Evolutionary conservation across 768 basidiomycete genomes (phyloP).

Genomic region (Boletus reticuloceps): DNA sequence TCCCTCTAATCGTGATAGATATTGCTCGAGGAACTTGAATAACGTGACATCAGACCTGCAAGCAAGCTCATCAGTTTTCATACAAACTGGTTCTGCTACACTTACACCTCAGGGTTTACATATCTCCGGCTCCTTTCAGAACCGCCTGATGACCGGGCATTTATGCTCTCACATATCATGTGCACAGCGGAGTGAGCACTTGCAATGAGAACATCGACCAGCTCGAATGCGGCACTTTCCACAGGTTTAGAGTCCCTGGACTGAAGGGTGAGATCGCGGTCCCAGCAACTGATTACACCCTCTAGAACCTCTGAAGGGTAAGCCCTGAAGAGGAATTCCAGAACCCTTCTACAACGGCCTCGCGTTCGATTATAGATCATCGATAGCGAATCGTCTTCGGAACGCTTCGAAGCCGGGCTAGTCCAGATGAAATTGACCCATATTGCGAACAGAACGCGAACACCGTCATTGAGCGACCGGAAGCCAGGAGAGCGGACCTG

Average conservation of each 20-base stretch:
- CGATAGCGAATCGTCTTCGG: constrained; percentile 65
- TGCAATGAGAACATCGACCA: constrained; percentile 78
- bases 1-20: constrained; percentile 79
- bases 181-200: constrained; percentile 87
- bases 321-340: constrained; percentile 84
- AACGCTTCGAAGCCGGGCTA: constrained; percentile 41
- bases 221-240: constrained; percentile 65
- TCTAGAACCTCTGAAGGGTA: constrained; percentile 82
- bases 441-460: constrained; percentile 72
- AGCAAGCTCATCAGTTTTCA: constrained; percentile 2
- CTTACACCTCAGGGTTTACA: constrained; percentile 67
- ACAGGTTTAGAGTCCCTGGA: constrained; percentile 37
- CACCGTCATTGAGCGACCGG: constrained; percentile 74
- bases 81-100: constrained; percentile 2
- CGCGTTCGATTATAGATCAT: constrained; percentile 67
- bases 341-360: constrained; percentile 67
- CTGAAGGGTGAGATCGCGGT: constrained; percentile 49
- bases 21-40: constrained; percentile 89
- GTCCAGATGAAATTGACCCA: constrained; percentile 66
- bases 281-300: constrained; percentile 82
- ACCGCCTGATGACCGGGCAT: constrained; percentile 50
- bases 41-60: constrained; percentile 66
- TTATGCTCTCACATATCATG: constrained; percentile 84
- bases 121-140: constrained; percentile 62
- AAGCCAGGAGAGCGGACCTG: constrained; percentile 72